phyloP scores from a whole-genome alignment of 495 filamentous ascomycete species.

The Friedmanniomyces endolithicus region DNA sequence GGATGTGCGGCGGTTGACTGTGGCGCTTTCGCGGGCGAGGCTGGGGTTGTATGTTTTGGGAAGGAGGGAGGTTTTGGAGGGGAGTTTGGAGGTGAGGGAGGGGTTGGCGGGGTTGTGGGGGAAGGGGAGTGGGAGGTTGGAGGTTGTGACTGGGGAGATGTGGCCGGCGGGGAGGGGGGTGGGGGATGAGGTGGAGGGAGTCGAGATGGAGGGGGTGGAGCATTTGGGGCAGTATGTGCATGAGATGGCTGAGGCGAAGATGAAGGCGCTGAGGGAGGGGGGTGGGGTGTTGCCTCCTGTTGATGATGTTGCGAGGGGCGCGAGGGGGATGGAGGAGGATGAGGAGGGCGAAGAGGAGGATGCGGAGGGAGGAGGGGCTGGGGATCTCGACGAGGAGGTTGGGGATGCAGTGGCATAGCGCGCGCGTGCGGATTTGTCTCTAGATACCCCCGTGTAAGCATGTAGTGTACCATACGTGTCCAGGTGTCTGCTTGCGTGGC shows the following conservation, averaged over 20 bases:
- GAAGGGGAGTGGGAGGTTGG: slow-evolving; percentile 58
- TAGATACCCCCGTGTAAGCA: background rate
- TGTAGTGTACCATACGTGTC: too few species aligned
- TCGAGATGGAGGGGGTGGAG: slow-evolving; percentile 70
- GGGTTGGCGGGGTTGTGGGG: slow-evolving; percentile 63
- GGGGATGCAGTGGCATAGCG: background rate
- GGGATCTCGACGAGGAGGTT: background rate
- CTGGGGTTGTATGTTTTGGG: slow-evolving; percentile 90
- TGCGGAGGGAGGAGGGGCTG: background rate
- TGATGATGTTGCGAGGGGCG: background rate
- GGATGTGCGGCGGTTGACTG: slow-evolving; percentile 85
- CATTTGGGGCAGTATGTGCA: slow-evolving; percentile 95
- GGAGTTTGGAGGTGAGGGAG: slow-evolving; percentile 73
- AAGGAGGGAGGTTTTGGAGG: slow-evolving; percentile 76
- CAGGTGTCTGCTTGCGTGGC: too few species aligned
- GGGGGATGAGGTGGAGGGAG: slow-evolving; percentile 36
- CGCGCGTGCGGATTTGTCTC: background rate
- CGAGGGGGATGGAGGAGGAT: slow-evolving; percentile 6
- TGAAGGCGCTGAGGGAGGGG: slow-evolving; percentile 48
- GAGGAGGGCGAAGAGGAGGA: slow-evolving; percentile 6
- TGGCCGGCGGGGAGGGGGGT: slow-evolving; percentile 55
- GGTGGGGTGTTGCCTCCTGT: slow-evolving; percentile 8
- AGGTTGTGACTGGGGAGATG: slow-evolving; percentile 72
- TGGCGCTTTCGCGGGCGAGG: slow-evolving; percentile 88
- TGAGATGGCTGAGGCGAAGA: slow-evolving; percentile 84